Evolutionary conservation across 352 stramenopile species (phyloP).

Genomic region (Pythium sp.): DNA sequence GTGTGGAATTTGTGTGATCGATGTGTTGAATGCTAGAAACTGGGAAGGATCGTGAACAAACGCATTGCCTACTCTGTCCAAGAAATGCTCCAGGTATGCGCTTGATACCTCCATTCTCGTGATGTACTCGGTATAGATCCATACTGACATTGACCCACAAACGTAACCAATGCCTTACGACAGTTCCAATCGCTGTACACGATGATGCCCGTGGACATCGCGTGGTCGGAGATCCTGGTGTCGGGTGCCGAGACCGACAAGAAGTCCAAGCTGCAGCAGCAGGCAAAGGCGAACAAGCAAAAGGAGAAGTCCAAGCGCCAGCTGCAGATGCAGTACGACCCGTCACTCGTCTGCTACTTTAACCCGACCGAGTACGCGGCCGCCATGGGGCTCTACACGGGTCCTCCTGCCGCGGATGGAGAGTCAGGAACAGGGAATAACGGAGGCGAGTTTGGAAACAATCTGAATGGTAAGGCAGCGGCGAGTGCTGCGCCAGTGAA

Average conservation of each 20-base stretch:
- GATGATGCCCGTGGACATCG: conserved; percentile 61
- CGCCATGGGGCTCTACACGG: conserved; percentile 61
- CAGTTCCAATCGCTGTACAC: conserved; percentile 74
- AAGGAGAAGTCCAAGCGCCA: conserved; percentile 44
- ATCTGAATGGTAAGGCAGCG: not conserved
- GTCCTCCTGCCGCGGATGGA: conserved; percentile 15
- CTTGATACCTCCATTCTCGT: too few relatives aligned
- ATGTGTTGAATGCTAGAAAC: conserved; percentile 22
- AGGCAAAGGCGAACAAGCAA: conserved; percentile 33
- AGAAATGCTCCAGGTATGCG: conserved; percentile 53
- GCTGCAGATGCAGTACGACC: conserved; percentile 60
- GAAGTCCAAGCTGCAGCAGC: conserved; percentile 31
- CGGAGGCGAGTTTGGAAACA: not conserved
- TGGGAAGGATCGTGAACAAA: conserved; percentile 44
- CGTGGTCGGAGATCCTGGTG: conserved; percentile 61
- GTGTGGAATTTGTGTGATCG: too few relatives aligned
- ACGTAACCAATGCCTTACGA: not conserved
- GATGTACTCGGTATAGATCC: not conserved
- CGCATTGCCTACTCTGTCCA: conserved; percentile 55
- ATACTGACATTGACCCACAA: not conserved
- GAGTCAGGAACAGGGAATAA: not conserved
- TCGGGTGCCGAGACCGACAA: conserved; percentile 43
- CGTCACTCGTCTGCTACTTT: conserved; percentile 73
- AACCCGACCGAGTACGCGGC: conserved; percentile 75
- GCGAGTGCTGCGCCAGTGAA: conserved; percentile 29